These are phyloP conservation scores for Spathaspora sp. DNA, from an alignment of 805 yeast species.

Conservation along the genomic window DNA sequence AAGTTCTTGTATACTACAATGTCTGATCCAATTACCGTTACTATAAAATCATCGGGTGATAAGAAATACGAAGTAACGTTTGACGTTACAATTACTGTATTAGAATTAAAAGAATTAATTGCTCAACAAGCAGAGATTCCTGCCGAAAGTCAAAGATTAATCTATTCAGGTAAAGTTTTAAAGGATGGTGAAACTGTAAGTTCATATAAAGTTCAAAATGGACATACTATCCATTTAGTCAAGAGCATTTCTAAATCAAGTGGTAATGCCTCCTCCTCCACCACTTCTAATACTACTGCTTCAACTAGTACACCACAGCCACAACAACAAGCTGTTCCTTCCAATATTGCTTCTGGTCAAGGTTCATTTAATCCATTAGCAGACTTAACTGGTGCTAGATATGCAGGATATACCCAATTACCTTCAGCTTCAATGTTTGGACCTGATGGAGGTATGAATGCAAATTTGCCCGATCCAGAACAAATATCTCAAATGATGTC, in stretches of 20 bases:
- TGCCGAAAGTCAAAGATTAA: slow-evolving; percentile 78
- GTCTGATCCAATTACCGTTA: slow-evolving; percentile 20
- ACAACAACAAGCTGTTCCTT: slow-evolving; percentile 47
- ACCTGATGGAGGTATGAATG: slow-evolving; percentile 88
- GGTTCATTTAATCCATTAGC: slow-evolving; percentile 89
- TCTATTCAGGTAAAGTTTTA: slow-evolving; percentile 90
- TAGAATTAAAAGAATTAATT: slow-evolving; percentile 64
- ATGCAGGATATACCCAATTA: slow-evolving; percentile 86
- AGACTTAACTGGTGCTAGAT: slow-evolving; percentile 90
- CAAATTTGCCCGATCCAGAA: slow-evolving; percentile 67
- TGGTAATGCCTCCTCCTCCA: slow-evolving; percentile 21
- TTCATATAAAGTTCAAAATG: slow-evolving; percentile 76
- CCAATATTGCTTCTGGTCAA: slow-evolving; percentile 80
- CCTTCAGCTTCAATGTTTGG: slow-evolving; percentile 90
- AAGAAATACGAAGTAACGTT: slow-evolving; percentile 68
- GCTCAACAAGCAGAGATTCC: slow-evolving; percentile 63
- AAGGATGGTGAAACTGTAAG: slow-evolving; percentile 77
- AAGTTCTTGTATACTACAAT: not conserved
- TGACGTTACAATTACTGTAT: slow-evolving; percentile 51
- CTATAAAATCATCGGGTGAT: slow-evolving; percentile 61
- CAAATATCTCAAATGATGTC: slow-evolving; percentile 74
- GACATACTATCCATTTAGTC: slow-evolving; percentile 86
- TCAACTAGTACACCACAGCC: slow-evolving; percentile 6
- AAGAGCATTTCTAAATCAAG: slow-evolving; percentile 57
- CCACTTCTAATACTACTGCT: slow-evolving; percentile 16